Evolutionary conservation across 2,329 filamentous ascomycete genomes (phyloP).

Genomic region (Stemphylium beticola): DNA sequence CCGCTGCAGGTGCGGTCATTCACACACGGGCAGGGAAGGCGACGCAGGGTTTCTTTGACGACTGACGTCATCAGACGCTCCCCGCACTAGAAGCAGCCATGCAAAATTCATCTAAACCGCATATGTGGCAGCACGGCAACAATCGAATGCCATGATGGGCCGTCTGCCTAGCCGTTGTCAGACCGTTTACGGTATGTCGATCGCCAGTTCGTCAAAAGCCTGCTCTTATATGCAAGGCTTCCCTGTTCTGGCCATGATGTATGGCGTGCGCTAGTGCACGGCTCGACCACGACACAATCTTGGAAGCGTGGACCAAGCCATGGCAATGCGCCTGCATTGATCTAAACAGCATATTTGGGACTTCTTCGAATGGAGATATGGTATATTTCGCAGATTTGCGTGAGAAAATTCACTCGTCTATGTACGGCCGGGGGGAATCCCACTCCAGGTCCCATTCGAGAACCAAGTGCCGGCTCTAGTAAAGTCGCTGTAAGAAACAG

Average conservation of each 20-base stretch:
- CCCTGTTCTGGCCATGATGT: no score
- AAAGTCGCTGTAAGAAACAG: conserved; percentile 41
- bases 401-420: neutral
- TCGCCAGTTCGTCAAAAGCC: neutral
- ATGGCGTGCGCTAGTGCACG: no score
- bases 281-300: no score
- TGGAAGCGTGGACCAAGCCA: no score
- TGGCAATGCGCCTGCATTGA: no score
- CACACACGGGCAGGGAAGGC: neutral
- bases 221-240: neutral
- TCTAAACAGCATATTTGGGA: no score
- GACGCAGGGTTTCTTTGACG: conserved; percentile 7
- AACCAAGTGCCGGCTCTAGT: conserved; percentile 43
- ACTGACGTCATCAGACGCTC: conserved; percentile 20
- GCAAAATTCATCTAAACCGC: neutral
- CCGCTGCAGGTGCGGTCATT: conserved; percentile 9
- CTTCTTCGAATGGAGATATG: no score
- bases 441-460: conserved; percentile 40
- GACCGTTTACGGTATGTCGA: neutral
- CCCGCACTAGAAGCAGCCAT: conserved; percentile 10
- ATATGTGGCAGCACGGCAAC: neutral
- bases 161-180: no score
- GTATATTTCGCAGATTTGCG: no score
- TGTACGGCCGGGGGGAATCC: conserved; percentile 25
- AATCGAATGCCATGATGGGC: no score